phyloP scores from a whole-genome alignment of 2,329 filamentous ascomycete species.

The Nigrograna mackinnonii region DNA sequence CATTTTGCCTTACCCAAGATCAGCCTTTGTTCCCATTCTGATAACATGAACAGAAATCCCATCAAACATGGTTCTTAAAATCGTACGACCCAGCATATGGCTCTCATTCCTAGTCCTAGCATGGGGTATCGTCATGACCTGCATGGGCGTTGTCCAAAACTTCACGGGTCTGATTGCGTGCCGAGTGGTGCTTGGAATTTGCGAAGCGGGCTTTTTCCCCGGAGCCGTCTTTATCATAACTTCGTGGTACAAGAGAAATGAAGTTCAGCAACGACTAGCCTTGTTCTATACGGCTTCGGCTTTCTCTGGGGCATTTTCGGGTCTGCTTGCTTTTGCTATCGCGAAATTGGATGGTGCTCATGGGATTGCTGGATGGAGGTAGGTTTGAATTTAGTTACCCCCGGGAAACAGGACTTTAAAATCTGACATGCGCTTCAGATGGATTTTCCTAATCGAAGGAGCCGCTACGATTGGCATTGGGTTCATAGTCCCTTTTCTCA shows the following conservation, averaged over 20 bases:
- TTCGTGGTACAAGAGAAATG: constrained; percentile 65
- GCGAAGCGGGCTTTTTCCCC: constrained; percentile 55
- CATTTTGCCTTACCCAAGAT: background rate
- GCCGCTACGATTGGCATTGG: constrained; percentile 21
- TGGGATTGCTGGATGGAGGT: constrained; percentile 32
- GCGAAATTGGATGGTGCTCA: constrained; percentile 26
- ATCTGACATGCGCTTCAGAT: background rate
- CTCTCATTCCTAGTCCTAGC: background rate
- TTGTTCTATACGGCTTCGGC: constrained; percentile 39
- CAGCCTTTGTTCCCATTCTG: background rate
- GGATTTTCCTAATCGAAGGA: constrained; percentile 21
- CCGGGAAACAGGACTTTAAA: background rate
- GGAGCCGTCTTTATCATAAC: constrained; percentile 61
- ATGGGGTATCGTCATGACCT: background rate
- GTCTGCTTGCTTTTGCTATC: constrained; percentile 42
- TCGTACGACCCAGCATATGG: constrained; percentile 30
- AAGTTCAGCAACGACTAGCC: constrained; percentile 35
- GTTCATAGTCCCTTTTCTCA: constrained; percentile 16
- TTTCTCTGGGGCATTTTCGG: constrained; percentile 43
- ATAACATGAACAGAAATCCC: background rate
- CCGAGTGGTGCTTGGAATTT: constrained; percentile 23
- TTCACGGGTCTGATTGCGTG: constrained; percentile 14
- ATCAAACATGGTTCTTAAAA: constrained; percentile 29
- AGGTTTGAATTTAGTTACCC: constrained; percentile 2
- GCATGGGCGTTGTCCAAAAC: background rate